Conservation (phyloP, 257 asterid genomes). For the Nicotiana noctiflora region DNA sequence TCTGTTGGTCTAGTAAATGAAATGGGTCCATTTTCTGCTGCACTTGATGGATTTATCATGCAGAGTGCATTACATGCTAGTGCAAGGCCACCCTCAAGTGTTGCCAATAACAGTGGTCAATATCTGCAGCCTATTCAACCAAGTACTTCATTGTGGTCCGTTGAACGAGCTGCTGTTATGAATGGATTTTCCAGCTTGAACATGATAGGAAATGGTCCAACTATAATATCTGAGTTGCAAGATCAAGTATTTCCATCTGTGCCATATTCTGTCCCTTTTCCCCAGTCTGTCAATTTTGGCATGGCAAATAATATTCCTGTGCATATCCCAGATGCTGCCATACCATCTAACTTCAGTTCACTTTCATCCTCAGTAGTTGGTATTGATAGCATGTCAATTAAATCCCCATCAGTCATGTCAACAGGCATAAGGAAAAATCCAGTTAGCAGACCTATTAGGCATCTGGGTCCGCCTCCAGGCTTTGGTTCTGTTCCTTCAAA, state of each 20-base stretch:
- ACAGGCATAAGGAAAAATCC: slow-evolving; percentile 75
- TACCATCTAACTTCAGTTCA: slow-evolving; percentile 45
- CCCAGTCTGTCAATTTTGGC: slow-evolving; percentile 32
- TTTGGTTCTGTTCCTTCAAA: slow-evolving; percentile 72
- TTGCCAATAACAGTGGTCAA: slow-evolving; percentile 28
- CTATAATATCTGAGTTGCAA: slow-evolving; percentile 37
- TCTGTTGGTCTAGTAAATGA: slow-evolving; percentile 30
- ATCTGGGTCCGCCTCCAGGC: slow-evolving; percentile 97
- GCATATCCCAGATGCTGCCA: slow-evolving; percentile 34
- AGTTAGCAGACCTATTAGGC: slow-evolving; percentile 81
- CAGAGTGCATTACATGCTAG: slow-evolving; percentile 33
- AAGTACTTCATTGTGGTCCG: slow-evolving; percentile 41
- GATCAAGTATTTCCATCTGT: slow-evolving; percentile 43
- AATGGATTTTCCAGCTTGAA: slow-evolving; percentile 50
- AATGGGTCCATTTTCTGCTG: slow-evolving; percentile 30
- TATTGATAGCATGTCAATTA: slow-evolving; percentile 28
- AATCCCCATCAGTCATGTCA: slow-evolving; percentile 40
- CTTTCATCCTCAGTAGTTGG: slow-evolving; percentile 37
- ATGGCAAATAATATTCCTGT: slow-evolving; percentile 24
- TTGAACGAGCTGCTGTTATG: slow-evolving; percentile 34
- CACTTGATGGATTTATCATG: slow-evolving; percentile 31
- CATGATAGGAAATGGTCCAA: slow-evolving; percentile 46
- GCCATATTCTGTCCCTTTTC: slow-evolving; percentile 41
- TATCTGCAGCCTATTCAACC: slow-evolving; percentile 41
- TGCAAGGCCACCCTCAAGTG: slow-evolving; percentile 24